phyloP scores from a whole-genome alignment of 2,329 filamentous ascomycete species.

The Sphaerulina musiva region DNA sequence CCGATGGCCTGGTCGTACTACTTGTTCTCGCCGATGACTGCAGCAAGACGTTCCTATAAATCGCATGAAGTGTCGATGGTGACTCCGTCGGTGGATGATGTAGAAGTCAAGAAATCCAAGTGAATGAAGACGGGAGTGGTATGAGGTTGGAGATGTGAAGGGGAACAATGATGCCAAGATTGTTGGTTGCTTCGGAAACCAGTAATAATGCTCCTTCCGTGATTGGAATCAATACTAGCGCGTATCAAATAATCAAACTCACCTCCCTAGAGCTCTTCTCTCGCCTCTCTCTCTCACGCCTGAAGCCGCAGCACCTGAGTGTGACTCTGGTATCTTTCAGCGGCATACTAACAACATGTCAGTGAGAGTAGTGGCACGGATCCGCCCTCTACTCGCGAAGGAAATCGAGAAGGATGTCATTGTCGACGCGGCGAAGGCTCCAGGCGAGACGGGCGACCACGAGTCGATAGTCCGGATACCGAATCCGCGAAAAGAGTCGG shows the following conservation, averaged over 20 bases:
- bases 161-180: background rate
- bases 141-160: background rate
- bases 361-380: conserved; percentile 83
- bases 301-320: no score
- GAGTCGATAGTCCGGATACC: conserved; percentile 73
- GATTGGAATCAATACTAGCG: background rate
- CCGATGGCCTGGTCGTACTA: background rate
- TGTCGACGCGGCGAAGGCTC: conserved; percentile 59
- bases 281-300: background rate
- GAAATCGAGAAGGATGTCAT: conserved; percentile 86
- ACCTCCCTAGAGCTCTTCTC: background rate
- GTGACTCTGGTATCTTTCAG: background rate
- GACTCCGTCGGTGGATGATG: background rate
- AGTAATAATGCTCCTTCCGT: background rate
- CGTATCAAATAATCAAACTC: background rate
- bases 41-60: background rate
- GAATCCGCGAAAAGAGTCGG: conserved; percentile 83
- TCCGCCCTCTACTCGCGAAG: conserved; percentile 78
- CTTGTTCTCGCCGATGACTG: background rate
- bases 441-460: conserved; percentile 35
- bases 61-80: background rate
- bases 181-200: background rate
- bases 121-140: background rate
- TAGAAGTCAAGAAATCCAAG: background rate
- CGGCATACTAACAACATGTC: conserved; percentile 32